These are phyloP conservation scores for Thelephora ganbajun DNA, from an alignment of 768 basidiomycete species.

Conservation along the genomic window DNA sequence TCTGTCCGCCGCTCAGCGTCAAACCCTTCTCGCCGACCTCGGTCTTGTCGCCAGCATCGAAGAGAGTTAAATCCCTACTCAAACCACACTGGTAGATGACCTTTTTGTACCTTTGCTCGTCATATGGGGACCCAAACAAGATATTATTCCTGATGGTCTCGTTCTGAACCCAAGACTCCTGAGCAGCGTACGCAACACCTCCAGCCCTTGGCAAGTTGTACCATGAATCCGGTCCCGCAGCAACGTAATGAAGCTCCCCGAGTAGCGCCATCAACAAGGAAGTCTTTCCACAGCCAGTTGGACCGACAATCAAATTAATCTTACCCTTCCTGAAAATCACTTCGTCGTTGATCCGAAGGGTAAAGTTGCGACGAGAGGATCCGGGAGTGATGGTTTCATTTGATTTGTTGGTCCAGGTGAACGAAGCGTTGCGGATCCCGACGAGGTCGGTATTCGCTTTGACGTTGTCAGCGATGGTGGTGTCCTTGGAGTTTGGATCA, in stretches of 20 bases:
- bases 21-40: conserved; percentile 33
- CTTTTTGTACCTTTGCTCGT: conserved; percentile 28
- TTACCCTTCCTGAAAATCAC: conserved; percentile 36
- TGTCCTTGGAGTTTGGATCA: conserved; percentile 11
- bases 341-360: conserved; percentile 36
- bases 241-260: conserved; percentile 55
- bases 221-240: conserved; percentile 38
- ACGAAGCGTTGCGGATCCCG: conserved; percentile 39
- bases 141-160: conserved; percentile 56
- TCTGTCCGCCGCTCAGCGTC: conserved; percentile 34
- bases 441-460: conserved; percentile 19
- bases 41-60: conserved; percentile 21
- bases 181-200: conserved; percentile 70
- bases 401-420: conserved; percentile 36
- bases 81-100: conserved; percentile 24
- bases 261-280: conserved; percentile 52
- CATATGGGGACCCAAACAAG: conserved; percentile 31
- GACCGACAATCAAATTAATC: conserved; percentile 47
- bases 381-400: conserved; percentile 23
- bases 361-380: conserved; percentile 29
- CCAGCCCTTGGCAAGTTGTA: conserved; percentile 53
- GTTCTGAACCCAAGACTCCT: conserved; percentile 80
- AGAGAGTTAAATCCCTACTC: conserved; percentile 17
- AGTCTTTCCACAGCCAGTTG: conserved; percentile 48
- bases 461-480: conserved; percentile 3